Evolutionary conservation across 1,284 basidiomycete species (phyloP), one percentile per base, ranked within the genome.

Genomic region (Pseudozyma hubeiensis): DNA sequence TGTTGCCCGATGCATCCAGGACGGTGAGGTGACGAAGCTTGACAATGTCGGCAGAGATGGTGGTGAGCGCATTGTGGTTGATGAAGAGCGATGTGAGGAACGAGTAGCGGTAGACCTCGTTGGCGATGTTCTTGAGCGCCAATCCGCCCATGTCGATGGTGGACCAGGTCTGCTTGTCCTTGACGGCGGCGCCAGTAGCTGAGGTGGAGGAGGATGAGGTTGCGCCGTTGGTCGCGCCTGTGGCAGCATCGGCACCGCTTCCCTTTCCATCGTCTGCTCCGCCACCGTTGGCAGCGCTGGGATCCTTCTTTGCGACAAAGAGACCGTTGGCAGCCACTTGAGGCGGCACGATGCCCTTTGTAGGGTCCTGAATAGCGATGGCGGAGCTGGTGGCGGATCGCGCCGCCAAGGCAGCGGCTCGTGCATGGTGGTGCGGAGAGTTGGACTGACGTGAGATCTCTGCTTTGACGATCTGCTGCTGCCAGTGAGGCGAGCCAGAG

Each of bases 61-160:
- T 86, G 16, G 90, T 88, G 60, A 99, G 89, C 37, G 90, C 88
- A 83, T 99, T 99, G 87, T 99, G 96, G 81, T 98, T 98, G 86
- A 99, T 92, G 86, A 97, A 99, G 58, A 99, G 90, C 72, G 91
- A 93, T 69, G 92, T 93, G 71, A 99, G 90, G 87, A 97, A 98
- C n/a, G 90, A 88, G 87, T 98, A 99, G 37, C 97, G 88, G 66
- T 91, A 92, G 50, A 92, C 90, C 13, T 89, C 90, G 11, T 89
- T 86, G 31, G 94, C 92, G 52, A 99, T 88, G 77, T 92, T 94
- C 88, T 96, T 96, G 83, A 99, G 90, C 72, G 90, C 90, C 67
- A 97, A 91, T 5, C 96, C 96, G 61, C 97, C 96, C 90, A 99
- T 94, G 86, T 99, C 96, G 63, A 99, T 87, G 13, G 93, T 93